Conservation (phyloP, 2,329 filamentous ascomycete species). For the Claviceps digitariae region DNA sequence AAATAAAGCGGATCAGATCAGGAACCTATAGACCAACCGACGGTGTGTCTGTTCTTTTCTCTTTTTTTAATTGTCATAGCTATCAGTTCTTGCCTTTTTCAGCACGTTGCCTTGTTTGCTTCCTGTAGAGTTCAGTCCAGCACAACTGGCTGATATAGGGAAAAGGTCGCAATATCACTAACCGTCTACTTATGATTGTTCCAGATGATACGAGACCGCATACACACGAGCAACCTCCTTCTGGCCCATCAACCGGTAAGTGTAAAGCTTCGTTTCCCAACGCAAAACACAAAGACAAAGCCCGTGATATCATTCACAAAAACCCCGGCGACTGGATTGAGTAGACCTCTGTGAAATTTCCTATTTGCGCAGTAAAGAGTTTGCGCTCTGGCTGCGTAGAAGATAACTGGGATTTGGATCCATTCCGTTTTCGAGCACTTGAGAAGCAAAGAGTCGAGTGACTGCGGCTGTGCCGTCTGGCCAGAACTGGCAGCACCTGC, state of each 20-base stretch:
- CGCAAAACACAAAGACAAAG: background rate
- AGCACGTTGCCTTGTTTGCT: background rate
- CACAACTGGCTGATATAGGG: background rate
- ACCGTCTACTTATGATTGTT: background rate
- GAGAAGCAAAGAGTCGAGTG: background rate
- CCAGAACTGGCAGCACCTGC: background rate
- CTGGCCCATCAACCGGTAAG: conserved; percentile 1
- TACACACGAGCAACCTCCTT: background rate
- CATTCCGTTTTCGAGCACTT: background rate
- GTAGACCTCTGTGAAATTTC: background rate
- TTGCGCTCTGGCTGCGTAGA: background rate
- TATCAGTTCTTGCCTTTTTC: background rate
- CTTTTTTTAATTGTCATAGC: background rate
- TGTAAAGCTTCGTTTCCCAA: background rate
- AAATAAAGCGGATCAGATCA: conserved; percentile 10
- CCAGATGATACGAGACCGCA: background rate
- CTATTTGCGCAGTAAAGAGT: background rate
- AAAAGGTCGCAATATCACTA: background rate
- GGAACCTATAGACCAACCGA: background rate
- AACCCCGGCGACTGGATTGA: background rate
- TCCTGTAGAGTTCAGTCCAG: background rate
- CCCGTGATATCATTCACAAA: background rate
- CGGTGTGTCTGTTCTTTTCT: background rate
- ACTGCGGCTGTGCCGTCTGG: background rate
- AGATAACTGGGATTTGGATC: background rate